Evolutionary conservation across 768 basidiomycete species (phyloP).

Genomic region (Tricholoma sp.): DNA sequence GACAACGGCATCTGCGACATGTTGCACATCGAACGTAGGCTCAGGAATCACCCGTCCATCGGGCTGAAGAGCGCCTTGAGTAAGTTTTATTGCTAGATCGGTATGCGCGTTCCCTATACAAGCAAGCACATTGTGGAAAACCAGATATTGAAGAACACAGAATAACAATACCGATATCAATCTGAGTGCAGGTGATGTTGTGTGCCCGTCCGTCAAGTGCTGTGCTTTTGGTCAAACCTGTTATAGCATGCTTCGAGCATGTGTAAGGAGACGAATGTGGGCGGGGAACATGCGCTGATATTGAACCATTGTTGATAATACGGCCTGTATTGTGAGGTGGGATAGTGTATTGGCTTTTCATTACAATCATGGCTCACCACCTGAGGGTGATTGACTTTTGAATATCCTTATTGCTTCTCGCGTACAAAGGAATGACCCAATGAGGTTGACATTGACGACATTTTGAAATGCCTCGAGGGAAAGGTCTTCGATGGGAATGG

Average conservation of each 20-base stretch:
- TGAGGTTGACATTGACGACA: conserved; percentile 67
- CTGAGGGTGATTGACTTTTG: conserved; percentile 66
- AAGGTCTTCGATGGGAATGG: conserved; percentile 53
- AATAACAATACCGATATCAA: conserved; percentile 64
- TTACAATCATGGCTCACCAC: conserved; percentile 39
- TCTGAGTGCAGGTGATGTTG: conserved; percentile 73
- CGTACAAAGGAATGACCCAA: conserved; percentile 71
- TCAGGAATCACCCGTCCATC: conserved; percentile 57
- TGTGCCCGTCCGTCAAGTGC: conserved; percentile 71
- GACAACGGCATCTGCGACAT: conserved; percentile 69
- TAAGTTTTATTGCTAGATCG: conserved; percentile 42
- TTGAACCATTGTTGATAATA: conserved; percentile 85
- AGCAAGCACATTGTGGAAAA: background rate
- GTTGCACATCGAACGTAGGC: conserved; percentile 61
- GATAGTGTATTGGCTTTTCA: background rate
- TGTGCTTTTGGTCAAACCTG: conserved; percentile 70
- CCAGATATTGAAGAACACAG: background rate
- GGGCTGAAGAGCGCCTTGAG: conserved; percentile 57
- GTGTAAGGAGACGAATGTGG: conserved; percentile 63
- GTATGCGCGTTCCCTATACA: conserved; percentile 66
- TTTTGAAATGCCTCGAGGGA: conserved; percentile 56
- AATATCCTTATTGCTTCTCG: conserved; percentile 70
- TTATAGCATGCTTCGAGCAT: conserved; percentile 74
- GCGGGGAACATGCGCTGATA: conserved; percentile 68
- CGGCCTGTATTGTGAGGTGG: conserved; percentile 37